Base-by-base conservation (phyloP, 805 yeast species). In the Metschnikowia proteae region DNA sequence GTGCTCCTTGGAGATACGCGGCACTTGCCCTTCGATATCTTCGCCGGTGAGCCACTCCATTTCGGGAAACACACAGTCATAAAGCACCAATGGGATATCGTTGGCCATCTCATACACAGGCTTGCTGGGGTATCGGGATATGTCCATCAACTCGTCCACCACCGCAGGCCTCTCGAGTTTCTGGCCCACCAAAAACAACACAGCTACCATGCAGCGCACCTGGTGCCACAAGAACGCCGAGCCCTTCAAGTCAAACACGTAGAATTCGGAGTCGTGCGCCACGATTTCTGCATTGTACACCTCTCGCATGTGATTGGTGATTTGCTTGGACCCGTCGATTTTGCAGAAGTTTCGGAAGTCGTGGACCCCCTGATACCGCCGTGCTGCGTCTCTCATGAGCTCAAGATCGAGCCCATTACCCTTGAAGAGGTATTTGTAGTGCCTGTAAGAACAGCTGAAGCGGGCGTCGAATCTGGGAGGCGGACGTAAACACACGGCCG, bases 171-270 rank as follows among this genome's bases (percentile, higher is more conserved):
- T 48, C 64, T 94, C 99, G 22, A 79, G 74, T 11, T 73, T 72
- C 64, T 90, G 96, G 0, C 97, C 99, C 6, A 90, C 82, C 25
- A 86, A 66, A 46, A 94, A 80, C 48, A 94, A 64, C 8, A 86
- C 73, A 0, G 96, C 96, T 71, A 90, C 80, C 94, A 94, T 94
- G 57, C 96, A 90, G 49, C 99, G 79, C 17, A 94, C 99, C 66
- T 94, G 99, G 64, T 94, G 98, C 98, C 98, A 94, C 48, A 94
- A 68, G 58, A 94, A 94, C 6, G 98, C 99, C 1, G 87, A 74
- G 0, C 99, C 99, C 53, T 79, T 75, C 46, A 94, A 69, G 62
- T 89, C 90, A 63, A 92, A 82, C 48, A 83, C 84, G 59, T 74
- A 86, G 47, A 79, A 73, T 4, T 78, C 80, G 30, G 73, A 71